phyloP scores from a whole-genome alignment of 257 asterid species.

The Schizonepeta tenuifolia region DNA sequence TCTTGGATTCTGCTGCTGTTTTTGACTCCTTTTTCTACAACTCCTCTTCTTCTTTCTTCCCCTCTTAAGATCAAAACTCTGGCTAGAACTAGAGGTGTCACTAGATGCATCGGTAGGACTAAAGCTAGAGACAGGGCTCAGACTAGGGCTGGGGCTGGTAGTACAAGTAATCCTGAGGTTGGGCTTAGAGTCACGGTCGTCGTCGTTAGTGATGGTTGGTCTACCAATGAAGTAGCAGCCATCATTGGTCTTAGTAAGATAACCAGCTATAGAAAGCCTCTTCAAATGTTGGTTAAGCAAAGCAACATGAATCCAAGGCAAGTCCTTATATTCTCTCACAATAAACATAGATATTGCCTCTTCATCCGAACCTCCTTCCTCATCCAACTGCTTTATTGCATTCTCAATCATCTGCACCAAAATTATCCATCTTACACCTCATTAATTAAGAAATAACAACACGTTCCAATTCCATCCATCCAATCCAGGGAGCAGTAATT shows the following conservation, averaged over 20 bases:
- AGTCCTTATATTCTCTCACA: constrained; percentile 36
- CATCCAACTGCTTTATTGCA: constrained; percentile 55
- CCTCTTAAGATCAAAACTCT: constrained; percentile 7
- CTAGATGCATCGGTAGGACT: constrained; percentile 31
- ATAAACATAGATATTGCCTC: constrained; percentile 61
- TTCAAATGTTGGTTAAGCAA: constrained; percentile 51
- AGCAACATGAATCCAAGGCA: constrained; percentile 60
- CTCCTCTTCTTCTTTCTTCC: constrained; percentile 16
- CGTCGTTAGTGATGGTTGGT: not conserved
- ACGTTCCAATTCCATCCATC: not conserved
- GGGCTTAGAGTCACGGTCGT: constrained; percentile 15
- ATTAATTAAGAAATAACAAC: not conserved
- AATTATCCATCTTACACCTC: not conserved
- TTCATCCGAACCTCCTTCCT: constrained; percentile 50
- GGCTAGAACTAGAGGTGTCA: constrained; percentile 39
- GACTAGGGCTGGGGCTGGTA: constrained; percentile 3
- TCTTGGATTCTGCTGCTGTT: constrained; percentile 9
- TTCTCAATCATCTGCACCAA: constrained; percentile 67
- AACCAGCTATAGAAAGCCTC: constrained; percentile 46
- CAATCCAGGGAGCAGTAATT: too few species aligned
- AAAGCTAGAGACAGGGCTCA: constrained; percentile 14
- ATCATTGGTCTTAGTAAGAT: constrained; percentile 31
- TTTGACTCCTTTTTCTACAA: not conserved
- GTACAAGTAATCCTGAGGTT: not conserved
- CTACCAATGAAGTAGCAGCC: constrained; percentile 38